Evolutionary conservation across 768 basidiomycete species (phyloP).

Genomic region (Cubamyces sp.): DNA sequence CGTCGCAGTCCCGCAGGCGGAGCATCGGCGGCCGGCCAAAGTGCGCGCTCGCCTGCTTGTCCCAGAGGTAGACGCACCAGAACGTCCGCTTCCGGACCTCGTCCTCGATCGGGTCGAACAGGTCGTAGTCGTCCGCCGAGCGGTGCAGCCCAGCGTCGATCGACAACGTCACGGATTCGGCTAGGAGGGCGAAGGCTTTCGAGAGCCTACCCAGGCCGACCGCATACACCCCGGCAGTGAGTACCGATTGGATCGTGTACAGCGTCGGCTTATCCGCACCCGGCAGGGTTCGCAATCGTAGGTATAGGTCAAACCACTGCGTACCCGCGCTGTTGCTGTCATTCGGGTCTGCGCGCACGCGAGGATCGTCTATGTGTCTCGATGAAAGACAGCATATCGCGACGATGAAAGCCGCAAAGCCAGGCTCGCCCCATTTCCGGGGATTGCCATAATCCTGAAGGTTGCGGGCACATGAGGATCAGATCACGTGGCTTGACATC

Average conservation of each 20-base stretch:
- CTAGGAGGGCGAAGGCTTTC: slow-evolving; percentile 82
- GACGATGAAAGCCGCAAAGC: slow-evolving; percentile 94
- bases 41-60: slow-evolving; percentile 88
- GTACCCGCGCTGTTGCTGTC: slow-evolving; percentile 90
- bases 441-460: slow-evolving; percentile 89
- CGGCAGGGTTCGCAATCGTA: slow-evolving; percentile 83
- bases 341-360: slow-evolving; percentile 79
- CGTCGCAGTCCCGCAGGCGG: slow-evolving; percentile 87
- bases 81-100: slow-evolving; percentile 94
- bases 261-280: slow-evolving; percentile 87
- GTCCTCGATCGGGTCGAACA: slow-evolving; percentile 89
- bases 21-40: slow-evolving; percentile 91
- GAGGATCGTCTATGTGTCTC: slow-evolving; percentile 89
- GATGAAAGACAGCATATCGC: slow-evolving; percentile 90
- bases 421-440: slow-evolving; percentile 93
- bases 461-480: background rate
- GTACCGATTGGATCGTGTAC: slow-evolving; percentile 89
- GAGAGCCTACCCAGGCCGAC: slow-evolving; percentile 89
- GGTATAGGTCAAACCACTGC: slow-evolving; percentile 90
- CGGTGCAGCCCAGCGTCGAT: slow-evolving; percentile 91
- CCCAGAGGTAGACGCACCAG: slow-evolving; percentile 97
- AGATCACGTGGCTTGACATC: slow-evolving; percentile 9
- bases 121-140: slow-evolving; percentile 80
- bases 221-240: slow-evolving; percentile 91
- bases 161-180: slow-evolving; percentile 85